Conservation (phyloP, 108 stramenopile genomes). For the Cyclotella cryptica region DNA sequence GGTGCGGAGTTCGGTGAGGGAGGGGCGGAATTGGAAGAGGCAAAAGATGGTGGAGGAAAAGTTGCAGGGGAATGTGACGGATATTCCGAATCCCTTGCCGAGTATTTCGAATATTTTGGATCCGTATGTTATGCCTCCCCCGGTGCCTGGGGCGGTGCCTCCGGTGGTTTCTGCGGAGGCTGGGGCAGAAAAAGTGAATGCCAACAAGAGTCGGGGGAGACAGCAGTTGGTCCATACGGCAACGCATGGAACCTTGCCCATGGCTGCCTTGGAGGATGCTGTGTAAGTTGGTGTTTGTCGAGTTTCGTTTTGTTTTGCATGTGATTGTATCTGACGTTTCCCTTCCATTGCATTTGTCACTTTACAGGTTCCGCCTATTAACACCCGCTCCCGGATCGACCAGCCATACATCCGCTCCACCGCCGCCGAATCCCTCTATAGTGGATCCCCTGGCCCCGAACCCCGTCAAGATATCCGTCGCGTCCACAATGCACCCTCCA, state of each 20-base stretch:
- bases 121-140: constrained; percentile 64
- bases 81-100: constrained; percentile 59
- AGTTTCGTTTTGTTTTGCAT: not conserved
- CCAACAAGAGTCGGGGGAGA: constrained; percentile 29
- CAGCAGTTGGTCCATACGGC: constrained; percentile 55
- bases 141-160: constrained; percentile 9
- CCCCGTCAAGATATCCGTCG: constrained; percentile 65
- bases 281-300: constrained; percentile 62
- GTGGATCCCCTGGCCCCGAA: constrained; percentile 84
- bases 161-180: constrained; percentile 5
- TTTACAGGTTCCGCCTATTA: constrained; percentile 75
- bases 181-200: not conserved
- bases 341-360: not conserved
- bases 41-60: constrained; percentile 58
- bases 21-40: constrained; percentile 59
- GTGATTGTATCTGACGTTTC: not conserved
- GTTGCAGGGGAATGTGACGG: not conserved
- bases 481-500: constrained; percentile 20
- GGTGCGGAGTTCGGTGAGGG: constrained; percentile 67
- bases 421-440: constrained; percentile 26
- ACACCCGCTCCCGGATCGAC: constrained; percentile 68
- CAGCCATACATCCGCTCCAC: constrained; percentile 9
- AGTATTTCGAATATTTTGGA: constrained; percentile 71
- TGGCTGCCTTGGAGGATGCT: constrained; percentile 83
- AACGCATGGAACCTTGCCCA: constrained; percentile 64